A percentile compares a stretch with the other conserved stretches of the same genome.
Evolutionary conservation across 345 rosid species (phyloP).

Genomic region (Salix brachista): DNA sequence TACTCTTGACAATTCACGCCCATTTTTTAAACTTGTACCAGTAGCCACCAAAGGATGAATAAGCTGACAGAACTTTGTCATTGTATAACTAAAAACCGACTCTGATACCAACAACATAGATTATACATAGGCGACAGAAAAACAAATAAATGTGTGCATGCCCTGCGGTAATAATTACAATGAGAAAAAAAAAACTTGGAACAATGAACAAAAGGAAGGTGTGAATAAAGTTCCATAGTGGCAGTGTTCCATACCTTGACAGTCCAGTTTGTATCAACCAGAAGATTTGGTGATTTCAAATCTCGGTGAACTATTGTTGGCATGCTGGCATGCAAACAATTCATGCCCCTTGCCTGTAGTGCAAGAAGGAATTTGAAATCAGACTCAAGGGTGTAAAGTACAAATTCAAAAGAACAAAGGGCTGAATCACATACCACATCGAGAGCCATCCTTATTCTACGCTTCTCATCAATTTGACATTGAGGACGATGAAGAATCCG

Average conservation of each 20-base stretch:
- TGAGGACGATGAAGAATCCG: constrained; percentile 92
- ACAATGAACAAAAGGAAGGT: not conserved
- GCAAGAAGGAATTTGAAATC: constrained; percentile 8
- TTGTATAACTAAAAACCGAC: not conserved
- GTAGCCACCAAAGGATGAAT: not conserved
- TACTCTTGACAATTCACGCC: not conserved
- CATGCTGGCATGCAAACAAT: constrained; percentile 87
- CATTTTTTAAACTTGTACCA: not conserved
- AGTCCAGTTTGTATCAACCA: constrained; percentile 98
- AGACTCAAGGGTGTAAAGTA: constrained; percentile 1
- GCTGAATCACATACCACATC: constrained; percentile 71
- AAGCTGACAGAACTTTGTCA: not conserved
- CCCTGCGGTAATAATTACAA: not conserved
- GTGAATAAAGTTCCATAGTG: not conserved
- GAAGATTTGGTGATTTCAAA: constrained; percentile 95
- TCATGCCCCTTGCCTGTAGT: constrained; percentile 96
- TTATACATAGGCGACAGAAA: not conserved
- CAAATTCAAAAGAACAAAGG: not conserved
- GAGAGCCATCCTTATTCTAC: constrained; percentile 96
- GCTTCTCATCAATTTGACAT: constrained; percentile 84
- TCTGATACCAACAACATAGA: not conserved
- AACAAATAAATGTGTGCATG: not conserved
- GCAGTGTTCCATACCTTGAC: constrained; percentile 56
- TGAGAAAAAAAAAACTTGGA: constrained; percentile 1
- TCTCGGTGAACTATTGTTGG: constrained; percentile 99